Conservation (phyloP, 2,329 filamentous ascomycete species). For the Ophiosphaerella korrae region DNA sequence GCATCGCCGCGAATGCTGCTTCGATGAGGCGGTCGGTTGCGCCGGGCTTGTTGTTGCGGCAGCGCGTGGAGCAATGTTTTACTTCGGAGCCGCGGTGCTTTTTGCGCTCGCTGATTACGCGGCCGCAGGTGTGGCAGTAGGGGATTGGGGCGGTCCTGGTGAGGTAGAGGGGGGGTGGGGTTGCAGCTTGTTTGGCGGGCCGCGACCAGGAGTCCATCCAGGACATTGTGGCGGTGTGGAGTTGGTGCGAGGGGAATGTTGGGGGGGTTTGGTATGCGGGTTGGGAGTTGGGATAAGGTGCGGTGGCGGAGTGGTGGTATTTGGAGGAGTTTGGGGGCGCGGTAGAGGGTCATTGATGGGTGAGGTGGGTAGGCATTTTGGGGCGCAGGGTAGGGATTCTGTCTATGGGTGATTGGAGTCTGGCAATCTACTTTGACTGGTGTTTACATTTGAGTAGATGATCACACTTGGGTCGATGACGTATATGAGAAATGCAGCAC, state of each 20-base stretch:
- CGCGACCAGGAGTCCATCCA: conserved; percentile 58
- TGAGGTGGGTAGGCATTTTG: too few relatives aligned
- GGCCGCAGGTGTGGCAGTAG: conserved; percentile 64
- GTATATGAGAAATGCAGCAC: background rate
- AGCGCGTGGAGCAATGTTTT: conserved; percentile 65
- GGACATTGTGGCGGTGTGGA: conserved; percentile 45
- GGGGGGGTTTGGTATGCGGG: background rate
- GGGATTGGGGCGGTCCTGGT: conserved; percentile 54
- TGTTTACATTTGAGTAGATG: too few relatives aligned
- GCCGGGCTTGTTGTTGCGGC: conserved; percentile 58
- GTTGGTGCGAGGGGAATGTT: background rate
- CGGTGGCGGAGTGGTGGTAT: too few relatives aligned
- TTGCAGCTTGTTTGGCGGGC: conserved; percentile 48
- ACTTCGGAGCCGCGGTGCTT: conserved; percentile 43
- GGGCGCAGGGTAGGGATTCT: background rate
- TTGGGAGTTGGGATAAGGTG: too few relatives aligned
- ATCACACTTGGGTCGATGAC: background rate
- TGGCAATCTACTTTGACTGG: background rate
- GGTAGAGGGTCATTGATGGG: too few relatives aligned
- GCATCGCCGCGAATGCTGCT: conserved; percentile 51
- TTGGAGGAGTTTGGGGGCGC: too few relatives aligned
- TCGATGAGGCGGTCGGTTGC: conserved; percentile 60
- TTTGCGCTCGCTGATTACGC: conserved; percentile 55
- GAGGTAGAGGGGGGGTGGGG: conserved; percentile 62
- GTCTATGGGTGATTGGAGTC: background rate